Conservation (phyloP, 2,329 filamentous ascomycete genomes). For the Clonostachys byssicola region DNA sequence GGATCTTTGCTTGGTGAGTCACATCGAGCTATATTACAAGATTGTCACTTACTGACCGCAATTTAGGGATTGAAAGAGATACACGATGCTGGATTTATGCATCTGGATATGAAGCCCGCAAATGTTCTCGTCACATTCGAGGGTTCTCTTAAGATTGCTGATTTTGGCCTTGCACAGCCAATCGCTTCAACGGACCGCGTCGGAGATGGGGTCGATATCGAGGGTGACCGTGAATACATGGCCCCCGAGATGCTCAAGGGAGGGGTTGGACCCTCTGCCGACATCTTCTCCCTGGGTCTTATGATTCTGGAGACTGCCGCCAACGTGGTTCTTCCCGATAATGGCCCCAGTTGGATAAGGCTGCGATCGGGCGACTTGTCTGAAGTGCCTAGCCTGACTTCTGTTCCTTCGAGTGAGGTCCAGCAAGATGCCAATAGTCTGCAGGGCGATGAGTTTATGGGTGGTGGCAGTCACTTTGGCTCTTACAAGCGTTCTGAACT, state of each 20-base stretch:
- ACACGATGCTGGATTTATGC: conserved; percentile 81
- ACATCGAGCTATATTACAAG: background rate
- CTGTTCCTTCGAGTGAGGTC: conserved; percentile 67
- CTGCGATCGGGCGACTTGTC: conserved; percentile 86
- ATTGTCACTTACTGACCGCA: conserved; percentile 3
- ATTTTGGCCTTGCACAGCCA: conserved; percentile 76
- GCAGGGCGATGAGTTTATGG: conserved; percentile 25
- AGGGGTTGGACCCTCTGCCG: conserved; percentile 82
- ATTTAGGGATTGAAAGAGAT: conserved; percentile 81
- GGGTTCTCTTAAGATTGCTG: conserved; percentile 78
- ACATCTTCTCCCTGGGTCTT: conserved; percentile 90
- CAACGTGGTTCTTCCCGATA: conserved; percentile 91
- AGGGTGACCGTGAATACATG: conserved; percentile 96
- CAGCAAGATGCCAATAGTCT: conserved; percentile 59
- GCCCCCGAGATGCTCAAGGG: conserved; percentile 88
- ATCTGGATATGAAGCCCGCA: conserved; percentile 80
- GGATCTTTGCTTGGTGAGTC: conserved; percentile 74
- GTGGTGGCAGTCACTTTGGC: conserved; percentile 31
- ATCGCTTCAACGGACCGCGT: conserved; percentile 76
- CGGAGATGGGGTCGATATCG: conserved; percentile 84
- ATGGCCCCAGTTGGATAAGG: conserved; percentile 86
- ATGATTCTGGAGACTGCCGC: conserved; percentile 93
- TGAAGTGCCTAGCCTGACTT: conserved; percentile 83
- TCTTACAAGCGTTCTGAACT: conserved; percentile 43
- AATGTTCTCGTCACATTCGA: conserved; percentile 81